Evolutionary conservation across 495 filamentous ascomycete species (phyloP).

Genomic region (Copromyces sp.): DNA sequence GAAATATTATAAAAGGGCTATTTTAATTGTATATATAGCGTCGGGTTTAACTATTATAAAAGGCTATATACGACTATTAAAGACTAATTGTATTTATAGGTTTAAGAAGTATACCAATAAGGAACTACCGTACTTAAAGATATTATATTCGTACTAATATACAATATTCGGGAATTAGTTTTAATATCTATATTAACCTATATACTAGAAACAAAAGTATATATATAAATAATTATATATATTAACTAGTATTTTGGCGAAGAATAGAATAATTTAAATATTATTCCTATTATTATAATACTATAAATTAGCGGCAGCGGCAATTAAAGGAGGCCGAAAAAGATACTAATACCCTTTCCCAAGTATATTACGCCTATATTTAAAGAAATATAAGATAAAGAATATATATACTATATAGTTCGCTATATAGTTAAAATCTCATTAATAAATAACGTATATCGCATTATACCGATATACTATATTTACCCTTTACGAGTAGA

Average conservation of each 20-base stretch:
- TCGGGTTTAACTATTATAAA: not conserved
- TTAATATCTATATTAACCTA: not conserved
- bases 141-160: not conserved
- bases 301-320: not conserved
- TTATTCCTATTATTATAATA: not conserved
- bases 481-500: not conserved
- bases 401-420: not conserved
- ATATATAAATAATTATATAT: not conserved
- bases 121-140: not conserved
- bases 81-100: not conserved
- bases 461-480: not conserved
- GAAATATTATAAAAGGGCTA: not conserved
- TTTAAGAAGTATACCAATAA: not conserved
- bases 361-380: not conserved
- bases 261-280: not conserved
- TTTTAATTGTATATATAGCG: not conserved
- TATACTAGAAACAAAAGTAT: not conserved
- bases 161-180: not conserved
- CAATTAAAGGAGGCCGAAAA: no score
- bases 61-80: not conserved
- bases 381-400: no score
- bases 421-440: not conserved
- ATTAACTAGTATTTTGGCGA: not conserved
- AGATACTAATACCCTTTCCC: no score
- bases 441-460: not conserved